A percentile compares a stretch with the other conserved stretches of the same genome.
Conservation (phyloP, 2,329 filamentous ascomycete genomes). For the Aspergillus sp. region DNA sequence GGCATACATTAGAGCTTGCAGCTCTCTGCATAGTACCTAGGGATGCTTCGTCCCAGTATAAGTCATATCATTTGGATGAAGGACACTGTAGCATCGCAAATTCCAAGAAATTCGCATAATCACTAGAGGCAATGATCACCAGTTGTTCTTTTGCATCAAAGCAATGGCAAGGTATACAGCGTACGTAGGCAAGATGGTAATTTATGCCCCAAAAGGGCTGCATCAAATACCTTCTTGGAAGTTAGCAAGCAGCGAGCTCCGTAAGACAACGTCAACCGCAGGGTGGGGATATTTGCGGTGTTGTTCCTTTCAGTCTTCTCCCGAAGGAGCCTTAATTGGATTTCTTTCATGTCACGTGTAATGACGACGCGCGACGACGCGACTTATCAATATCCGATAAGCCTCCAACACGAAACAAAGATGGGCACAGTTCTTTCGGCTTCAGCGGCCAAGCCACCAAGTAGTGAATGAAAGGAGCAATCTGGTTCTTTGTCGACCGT, state of each 20-base stretch:
- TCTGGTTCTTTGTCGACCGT: background rate
- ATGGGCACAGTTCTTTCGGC: background rate
- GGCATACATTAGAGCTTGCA: background rate
- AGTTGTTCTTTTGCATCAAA: background rate
- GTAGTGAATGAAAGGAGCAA: background rate
- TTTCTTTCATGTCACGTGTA: background rate
- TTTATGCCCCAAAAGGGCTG: background rate
- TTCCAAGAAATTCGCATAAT: background rate
- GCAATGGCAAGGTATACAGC: background rate
- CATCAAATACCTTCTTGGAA: background rate
- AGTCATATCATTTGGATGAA: too few relatives aligned
- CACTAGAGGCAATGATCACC: background rate
- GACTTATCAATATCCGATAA: slow-evolving; percentile 10
- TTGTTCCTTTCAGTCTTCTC: too few relatives aligned
- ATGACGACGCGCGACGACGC: slow-evolving; percentile 18
- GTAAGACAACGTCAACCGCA: too few relatives aligned
- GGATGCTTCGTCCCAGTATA: too few relatives aligned
- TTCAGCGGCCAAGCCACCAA: background rate
- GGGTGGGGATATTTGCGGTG: too few relatives aligned
- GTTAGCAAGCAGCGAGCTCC: background rate
- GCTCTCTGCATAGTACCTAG: background rate
- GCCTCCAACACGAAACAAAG: slow-evolving; percentile 9
- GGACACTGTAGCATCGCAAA: background rate
- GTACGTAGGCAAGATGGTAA: background rate
- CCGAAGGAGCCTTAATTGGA: background rate